Conservation (phyloP, 176 grass and related monocot species). For the Alloteropsis semialata region DNA sequence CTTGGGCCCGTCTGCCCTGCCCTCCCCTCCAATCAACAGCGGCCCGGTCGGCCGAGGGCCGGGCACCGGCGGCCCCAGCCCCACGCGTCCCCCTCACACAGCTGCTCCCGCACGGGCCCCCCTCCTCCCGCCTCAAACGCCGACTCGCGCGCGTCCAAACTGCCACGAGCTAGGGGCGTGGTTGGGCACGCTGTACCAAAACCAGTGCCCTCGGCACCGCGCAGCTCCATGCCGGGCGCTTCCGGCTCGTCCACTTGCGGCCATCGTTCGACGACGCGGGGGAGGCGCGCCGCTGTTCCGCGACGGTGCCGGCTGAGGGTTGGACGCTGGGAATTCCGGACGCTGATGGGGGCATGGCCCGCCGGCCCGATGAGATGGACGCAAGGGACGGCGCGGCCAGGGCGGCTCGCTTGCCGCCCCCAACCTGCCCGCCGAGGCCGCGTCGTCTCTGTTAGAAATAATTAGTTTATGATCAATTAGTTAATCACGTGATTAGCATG, state of each 20-base stretch:
- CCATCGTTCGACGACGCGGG: background rate
- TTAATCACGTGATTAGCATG: too few species aligned
- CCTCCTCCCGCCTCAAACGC: background rate
- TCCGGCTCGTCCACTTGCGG: slow-evolving; percentile 9
- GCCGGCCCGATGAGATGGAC: background rate
- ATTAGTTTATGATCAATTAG: too few species aligned
- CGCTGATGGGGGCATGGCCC: background rate
- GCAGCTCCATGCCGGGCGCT: background rate
- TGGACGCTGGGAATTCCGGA: too few species aligned
- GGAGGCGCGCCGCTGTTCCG: slow-evolving; percentile 6
- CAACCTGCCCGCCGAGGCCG: background rate
- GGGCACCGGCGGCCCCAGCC: background rate
- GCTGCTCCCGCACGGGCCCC: background rate
- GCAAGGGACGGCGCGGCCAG: background rate
- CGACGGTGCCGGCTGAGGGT: background rate
- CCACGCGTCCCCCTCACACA: background rate
- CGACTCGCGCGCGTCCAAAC: background rate
- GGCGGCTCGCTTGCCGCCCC: background rate
- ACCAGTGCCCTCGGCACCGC: background rate
- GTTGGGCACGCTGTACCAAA: background rate
- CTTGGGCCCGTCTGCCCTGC: background rate
- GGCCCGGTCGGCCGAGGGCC: slow-evolving; percentile 4
- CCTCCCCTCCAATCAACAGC: background rate
- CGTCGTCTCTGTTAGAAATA: too few species aligned
- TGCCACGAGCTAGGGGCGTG: background rate